A percentile compares a stretch with the other conserved stretches of the same genome.
Evolutionary conservation across 1,284 basidiomycete species (phyloP).

Genomic region (Neotropicomus parvogracilis): DNA sequence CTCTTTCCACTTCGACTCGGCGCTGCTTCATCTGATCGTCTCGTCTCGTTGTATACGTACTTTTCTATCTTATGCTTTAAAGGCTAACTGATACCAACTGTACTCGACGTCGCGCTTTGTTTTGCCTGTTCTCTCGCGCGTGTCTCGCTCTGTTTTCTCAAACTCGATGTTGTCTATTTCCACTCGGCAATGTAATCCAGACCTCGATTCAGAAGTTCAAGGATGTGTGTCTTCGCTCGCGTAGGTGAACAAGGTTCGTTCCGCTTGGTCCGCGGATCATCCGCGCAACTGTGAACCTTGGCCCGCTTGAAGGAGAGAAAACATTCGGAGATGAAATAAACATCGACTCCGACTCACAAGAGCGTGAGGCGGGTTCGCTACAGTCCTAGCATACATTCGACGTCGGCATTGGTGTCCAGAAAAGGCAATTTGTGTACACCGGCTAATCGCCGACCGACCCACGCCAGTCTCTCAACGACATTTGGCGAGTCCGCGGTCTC

Average conservation of each 20-base stretch:
- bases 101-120: conserved; percentile 14
- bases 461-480: conserved; percentile 5
- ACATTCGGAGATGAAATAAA: conserved; percentile 31
- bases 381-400: no score
- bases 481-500: background rate
- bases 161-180: conserved; percentile 7
- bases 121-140: conserved; percentile 7
- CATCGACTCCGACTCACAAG: conserved; percentile 29
- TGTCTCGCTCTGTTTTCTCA: conserved; percentile 8
- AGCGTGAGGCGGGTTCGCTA: no score
- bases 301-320: conserved; percentile 8
- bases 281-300: conserved; percentile 29
- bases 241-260: conserved; percentile 16
- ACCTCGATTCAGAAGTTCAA: conserved; percentile 7
- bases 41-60: conserved; percentile 28
- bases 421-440: conserved; percentile 32
- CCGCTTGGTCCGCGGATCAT: conserved; percentile 27
- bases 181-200: conserved; percentile 10
- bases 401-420: no score
- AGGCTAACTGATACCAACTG: conserved; percentile 26
- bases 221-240: conserved; percentile 11
- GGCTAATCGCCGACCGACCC: conserved; percentile 14
- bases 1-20: conserved; percentile 6
- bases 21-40: conserved; percentile 22
- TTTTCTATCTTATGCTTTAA: conserved; percentile 35